Evolutionary conservation across 2,329 filamentous ascomycete genomes (phyloP).

Genomic region (Pyrenochaeta sp.): DNA sequence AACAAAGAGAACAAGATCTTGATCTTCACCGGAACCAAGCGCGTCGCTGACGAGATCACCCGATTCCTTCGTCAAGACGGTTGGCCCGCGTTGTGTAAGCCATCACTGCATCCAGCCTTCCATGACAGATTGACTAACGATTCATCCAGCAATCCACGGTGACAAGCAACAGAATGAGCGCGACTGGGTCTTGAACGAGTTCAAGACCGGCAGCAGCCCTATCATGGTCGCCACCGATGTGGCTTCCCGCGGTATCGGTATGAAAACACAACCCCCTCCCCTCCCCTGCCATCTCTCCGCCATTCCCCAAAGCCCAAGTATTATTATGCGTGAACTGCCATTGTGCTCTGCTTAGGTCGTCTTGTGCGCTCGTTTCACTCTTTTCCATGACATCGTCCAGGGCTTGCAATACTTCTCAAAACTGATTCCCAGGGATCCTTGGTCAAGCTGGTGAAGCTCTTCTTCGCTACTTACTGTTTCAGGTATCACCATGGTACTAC

Average conservation of each 20-base stretch:
- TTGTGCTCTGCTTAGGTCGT: slow-evolving; percentile 89
- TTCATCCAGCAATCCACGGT: slow-evolving; percentile 82
- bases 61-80: slow-evolving; percentile 96
- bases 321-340: slow-evolving; percentile 68
- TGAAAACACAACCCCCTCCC: slow-evolving; percentile 72
- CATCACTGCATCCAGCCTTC: slow-evolving; percentile 1
- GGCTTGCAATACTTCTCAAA: slow-evolving; percentile 84
- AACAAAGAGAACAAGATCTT: slow-evolving; percentile 94
- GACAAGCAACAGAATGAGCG: slow-evolving; percentile 99
- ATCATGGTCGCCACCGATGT: slow-evolving; percentile 99
- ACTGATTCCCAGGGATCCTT: slow-evolving; percentile 83
- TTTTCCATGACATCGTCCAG: slow-evolving; percentile 91
- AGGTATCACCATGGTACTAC: slow-evolving; percentile 70
- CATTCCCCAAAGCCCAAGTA: too few relatives aligned
- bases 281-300: slow-evolving; percentile 47
- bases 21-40: slow-evolving; percentile 86
- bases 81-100: slow-evolving; percentile 94
- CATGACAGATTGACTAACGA: slow-evolving; percentile 48
- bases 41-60: slow-evolving; percentile 96
- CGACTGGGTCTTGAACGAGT: slow-evolving; percentile 99
- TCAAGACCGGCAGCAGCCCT: slow-evolving; percentile 98
- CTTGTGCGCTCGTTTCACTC: slow-evolving; percentile 75
- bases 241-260: slow-evolving; percentile 99
- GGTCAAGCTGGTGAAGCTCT: slow-evolving; percentile 77
- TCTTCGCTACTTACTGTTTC: slow-evolving; percentile 76